Base-by-base conservation (phyloP, 176 grass and related monocot genomes). In the Alloteropsis semialata region DNA sequence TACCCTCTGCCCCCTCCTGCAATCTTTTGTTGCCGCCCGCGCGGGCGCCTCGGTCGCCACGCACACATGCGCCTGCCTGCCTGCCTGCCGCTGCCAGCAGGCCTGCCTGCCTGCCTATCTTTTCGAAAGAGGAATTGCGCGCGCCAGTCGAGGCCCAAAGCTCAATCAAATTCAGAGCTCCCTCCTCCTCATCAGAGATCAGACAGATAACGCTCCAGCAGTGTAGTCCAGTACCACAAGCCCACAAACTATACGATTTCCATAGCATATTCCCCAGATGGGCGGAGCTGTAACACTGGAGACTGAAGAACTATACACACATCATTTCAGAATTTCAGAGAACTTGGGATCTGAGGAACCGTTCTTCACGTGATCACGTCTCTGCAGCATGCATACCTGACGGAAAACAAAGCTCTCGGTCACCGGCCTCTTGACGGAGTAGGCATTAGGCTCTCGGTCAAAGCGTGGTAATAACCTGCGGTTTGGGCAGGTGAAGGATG, bases 81-180 rank as follows among this genome's bases (percentile, higher is more conserved):
- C 25, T 79, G 66, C 61, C 37, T 46, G 34, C 53, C 24, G 25
- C 22, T 27, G 61, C 82, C 17, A n/a, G 45, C 65, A 49, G 43
- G 11, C 57, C 37, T 36, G 60, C 74, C 11, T 24, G 32, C 72
- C 63, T 53, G 69, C 65, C 75, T 38, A 70, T 81, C 82, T 89
- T 89, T 89, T 85, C 8, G 74, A 50, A 72, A 89, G 73, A 85
- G 69, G 63, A 54, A 81, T 85, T 85, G 87, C 87, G 76, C 61
- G 62, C 82, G 62, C 27, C 81, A 68, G 81, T 69, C 64, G 57
- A 54, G 48, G 45, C 5, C 58, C 74, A 85, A 84, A 84, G 87
- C 75, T 81, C 82, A 88, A 84, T 12, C 5, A n/a, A 37, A 33
- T 66, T 67, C 60, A 53, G 59, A 78, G 57, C 73, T 37, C 51